Base-by-base conservation (phyloP, 148 eudicot genomes). In the Bassia scoparia region DNA sequence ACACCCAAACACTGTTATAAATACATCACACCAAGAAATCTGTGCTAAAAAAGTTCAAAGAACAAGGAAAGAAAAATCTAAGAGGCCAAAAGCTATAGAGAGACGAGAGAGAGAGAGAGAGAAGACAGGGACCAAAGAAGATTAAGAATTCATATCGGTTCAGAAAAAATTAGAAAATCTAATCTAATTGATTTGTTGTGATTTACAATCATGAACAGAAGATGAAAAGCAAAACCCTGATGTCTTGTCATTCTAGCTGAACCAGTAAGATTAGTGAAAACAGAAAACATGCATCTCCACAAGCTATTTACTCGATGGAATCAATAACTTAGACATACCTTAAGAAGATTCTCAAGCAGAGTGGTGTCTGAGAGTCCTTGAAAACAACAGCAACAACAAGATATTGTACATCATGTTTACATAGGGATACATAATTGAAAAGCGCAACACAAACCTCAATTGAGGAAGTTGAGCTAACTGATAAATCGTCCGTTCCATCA, bases 281-380 rank as follows among this genome's bases (percentile, higher is more conserved):
- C 44, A 73, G 54, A 38, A 27, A 35, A 53, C 34, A 30, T 16
- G 24, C 9, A n/a, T 59, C 30, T n/a, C 46, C 7, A 66, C 29
- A 29, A 55, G 50, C 55, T n/a, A 18, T 69, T 23, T 18, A 41
- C 44, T 66, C n/a, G n/a, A 33, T 23, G n/a, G 44, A 48, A 15
- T 20, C 61, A 79, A 67, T 30, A 52, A 70, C 17, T 37, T 35
- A 11, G 29, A 21, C n/a, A 72, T 86, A 94, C 98, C 98, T 94
- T 94, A 48, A 94, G 82, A 68, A 94, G 98, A 87, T 94, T 94
- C 80, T 94, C 97, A 23, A n/a, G 97, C 97, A 48, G 87, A 71
- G 78, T 63, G 61, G 81, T 61, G 49, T 65, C 82, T 74, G 68
- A 59, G 72, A 60, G 30, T 69, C 84, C 98, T 94, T 93, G 21